phyloP scores from a whole-genome alignment of 306 rosid genomes.

The Mimosa pudica region DNA sequence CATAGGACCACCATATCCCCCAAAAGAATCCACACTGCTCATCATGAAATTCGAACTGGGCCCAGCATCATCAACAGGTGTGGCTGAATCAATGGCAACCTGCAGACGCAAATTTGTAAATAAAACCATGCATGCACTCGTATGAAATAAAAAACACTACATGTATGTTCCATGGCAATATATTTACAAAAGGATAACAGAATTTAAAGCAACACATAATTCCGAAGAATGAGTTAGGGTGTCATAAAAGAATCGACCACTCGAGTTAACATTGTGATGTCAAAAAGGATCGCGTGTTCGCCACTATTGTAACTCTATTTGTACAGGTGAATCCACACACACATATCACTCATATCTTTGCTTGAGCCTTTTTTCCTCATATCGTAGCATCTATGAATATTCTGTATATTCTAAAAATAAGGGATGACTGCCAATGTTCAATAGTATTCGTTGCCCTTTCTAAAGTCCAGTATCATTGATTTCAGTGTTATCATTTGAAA shows the following conservation, averaged over 20 bases:
- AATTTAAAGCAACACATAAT: too few relatives aligned
- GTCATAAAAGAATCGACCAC: too few relatives aligned
- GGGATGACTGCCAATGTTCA: not conserved
- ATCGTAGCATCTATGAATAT: not conserved
- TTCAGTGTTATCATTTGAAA: not conserved
- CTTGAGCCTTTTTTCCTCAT: not conserved
- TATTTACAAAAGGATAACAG: not conserved
- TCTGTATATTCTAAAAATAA: not conserved
- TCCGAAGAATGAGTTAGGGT: too few relatives aligned
- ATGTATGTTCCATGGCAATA: not conserved
- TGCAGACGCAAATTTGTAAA: constrained; percentile 34
- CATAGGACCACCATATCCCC: constrained; percentile 82
- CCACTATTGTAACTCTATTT: too few relatives aligned
- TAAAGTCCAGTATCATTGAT: not conserved
- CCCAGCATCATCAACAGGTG: constrained; percentile 89
- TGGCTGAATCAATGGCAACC: constrained; percentile 82
- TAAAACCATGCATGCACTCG: too few relatives aligned
- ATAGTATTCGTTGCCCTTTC: not conserved
- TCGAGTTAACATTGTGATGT: too few relatives aligned
- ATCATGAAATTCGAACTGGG: constrained; percentile 65
- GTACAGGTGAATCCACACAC: too few relatives aligned
- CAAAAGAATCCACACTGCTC: constrained; percentile 64
- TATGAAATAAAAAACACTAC: too few relatives aligned
- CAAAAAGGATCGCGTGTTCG: too few relatives aligned
- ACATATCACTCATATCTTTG: too few relatives aligned